Percentiles rank a stretch among this genome's conserved stretches.
These are phyloP conservation scores for Boletus reticuloceps DNA, from an alignment of 768 basidiomycete species.

Conservation along the genomic window DNA sequence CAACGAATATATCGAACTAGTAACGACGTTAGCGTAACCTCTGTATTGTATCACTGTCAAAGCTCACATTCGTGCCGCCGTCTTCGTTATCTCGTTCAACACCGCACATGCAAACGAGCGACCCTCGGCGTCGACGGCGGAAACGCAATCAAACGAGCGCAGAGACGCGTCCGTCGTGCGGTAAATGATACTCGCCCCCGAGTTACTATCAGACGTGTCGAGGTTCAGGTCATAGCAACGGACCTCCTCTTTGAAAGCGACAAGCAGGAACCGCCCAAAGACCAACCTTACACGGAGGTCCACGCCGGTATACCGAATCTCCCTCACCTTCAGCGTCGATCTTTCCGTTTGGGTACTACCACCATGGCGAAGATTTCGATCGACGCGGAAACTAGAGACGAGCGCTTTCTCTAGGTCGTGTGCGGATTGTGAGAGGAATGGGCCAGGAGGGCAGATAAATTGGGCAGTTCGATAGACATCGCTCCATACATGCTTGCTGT, in stretches of 20 bases:
- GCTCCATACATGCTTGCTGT: constrained; percentile 15
- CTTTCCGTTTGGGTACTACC: neutral
- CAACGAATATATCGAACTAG: constrained; percentile 13
- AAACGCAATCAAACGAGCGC: constrained; percentile 4
- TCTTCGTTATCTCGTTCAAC: neutral
- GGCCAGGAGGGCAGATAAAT: constrained; percentile 18
- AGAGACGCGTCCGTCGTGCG: neutral
- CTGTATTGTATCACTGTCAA: neutral
- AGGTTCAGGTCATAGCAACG: constrained; percentile 15
- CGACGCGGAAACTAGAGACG: constrained; percentile 8
- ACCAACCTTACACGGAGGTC: constrained; percentile 3
- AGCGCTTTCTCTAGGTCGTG: constrained; percentile 14
- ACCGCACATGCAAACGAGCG: constrained; percentile 15
- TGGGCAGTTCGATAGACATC: constrained; percentile 11
- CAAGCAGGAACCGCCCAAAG: constrained; percentile 14
- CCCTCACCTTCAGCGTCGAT: neutral
- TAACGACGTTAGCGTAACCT: neutral
- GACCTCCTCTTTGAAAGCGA: constrained; percentile 12
- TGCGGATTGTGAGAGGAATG: constrained; percentile 11
- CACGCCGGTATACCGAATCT: constrained; percentile 7
- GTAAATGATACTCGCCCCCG: constrained; percentile 8
- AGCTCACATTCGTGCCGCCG: constrained; percentile 1
- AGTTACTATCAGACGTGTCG: neutral
- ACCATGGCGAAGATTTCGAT: constrained; percentile 3
- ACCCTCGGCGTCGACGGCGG: constrained; percentile 11